These are phyloP conservation scores for Rhodomyrtus psidioides DNA, from an alignment of 441 rosid genomes.

Conservation along the genomic window DNA sequence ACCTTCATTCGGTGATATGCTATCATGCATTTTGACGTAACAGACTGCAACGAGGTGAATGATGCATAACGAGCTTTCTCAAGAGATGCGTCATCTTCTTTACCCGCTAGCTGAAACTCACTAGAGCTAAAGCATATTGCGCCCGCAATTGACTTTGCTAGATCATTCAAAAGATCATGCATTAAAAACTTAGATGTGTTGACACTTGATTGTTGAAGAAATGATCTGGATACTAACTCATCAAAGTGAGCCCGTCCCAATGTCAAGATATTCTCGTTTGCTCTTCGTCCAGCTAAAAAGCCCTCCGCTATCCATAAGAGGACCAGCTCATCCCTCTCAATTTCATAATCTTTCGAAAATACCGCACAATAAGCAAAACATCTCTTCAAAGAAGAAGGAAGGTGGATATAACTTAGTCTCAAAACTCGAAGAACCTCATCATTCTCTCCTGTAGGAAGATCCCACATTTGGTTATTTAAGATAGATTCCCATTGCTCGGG, in stretches of 20 bases:
- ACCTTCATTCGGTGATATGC: rapidly evolving
- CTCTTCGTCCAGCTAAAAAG: too few relatives aligned
- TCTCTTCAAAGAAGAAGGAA: too few relatives aligned
- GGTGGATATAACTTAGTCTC: too few relatives aligned
- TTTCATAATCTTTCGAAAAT: too few relatives aligned
- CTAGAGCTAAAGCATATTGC: rapidly evolving
- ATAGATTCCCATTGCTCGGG: neutral
- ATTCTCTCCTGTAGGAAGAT: too few relatives aligned
- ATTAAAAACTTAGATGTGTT: neutral
- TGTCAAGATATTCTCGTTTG: neutral
- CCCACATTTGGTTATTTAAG: neutral
- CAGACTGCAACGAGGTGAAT: rapidly evolving
- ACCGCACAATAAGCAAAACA: too few relatives aligned
- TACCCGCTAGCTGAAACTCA: rapidly evolving
- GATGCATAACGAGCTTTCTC: neutral
- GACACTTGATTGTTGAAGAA: neutral
- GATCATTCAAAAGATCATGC: neutral
- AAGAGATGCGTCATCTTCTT: neutral
- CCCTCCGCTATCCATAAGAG: too few relatives aligned
- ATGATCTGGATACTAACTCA: neutral
- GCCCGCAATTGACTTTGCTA: neutral
- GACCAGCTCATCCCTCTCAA: too few relatives aligned
- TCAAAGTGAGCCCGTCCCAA: rapidly evolving
- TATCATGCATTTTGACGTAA: neutral
- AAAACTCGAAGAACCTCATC: too few relatives aligned